These are phyloP conservation scores for Wallacemonas rigidus DNA, from an alignment of 208 protist genomes.

Conservation along the genomic window DNA sequence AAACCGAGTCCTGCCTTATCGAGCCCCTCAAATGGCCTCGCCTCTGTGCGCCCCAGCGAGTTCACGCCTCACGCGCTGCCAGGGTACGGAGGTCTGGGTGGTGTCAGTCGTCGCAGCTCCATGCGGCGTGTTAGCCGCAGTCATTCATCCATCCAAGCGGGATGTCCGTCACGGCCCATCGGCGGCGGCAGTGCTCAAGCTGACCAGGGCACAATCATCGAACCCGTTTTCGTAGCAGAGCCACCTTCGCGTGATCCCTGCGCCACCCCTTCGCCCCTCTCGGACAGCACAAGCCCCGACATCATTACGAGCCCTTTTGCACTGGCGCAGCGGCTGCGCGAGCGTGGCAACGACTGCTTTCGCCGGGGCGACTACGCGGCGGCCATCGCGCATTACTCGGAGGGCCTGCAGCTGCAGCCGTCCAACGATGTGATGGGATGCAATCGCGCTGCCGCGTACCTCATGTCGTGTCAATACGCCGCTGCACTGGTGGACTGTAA, in stretches of 20 bases:
- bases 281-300: not conserved
- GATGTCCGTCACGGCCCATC: not conserved
- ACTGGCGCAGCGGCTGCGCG: constrained; percentile 28
- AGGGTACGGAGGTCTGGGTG: not conserved
- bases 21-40: not conserved
- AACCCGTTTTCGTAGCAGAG: too few species aligned
- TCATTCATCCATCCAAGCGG: not conserved
- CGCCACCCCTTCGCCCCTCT: not conserved
- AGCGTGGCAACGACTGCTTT: constrained; percentile 69
- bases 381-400: constrained; percentile 64
- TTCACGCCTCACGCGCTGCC: not conserved
- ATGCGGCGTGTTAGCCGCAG: constrained; percentile 1
- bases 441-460: constrained; percentile 78
- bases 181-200: too few species aligned
- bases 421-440: constrained; percentile 50
- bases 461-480: constrained; percentile 59
- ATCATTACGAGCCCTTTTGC: not conserved
- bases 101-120: not conserved
- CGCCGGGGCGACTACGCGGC: constrained; percentile 44
- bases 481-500: constrained; percentile 71
- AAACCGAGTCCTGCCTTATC: not conserved
- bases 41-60: not conserved
- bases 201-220: too few species aligned
- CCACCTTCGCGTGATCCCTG: too few species aligned
- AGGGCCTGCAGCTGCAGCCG: constrained; percentile 62